These are phyloP conservation scores for Sodiomyces alkalinus DNA, from an alignment of 2,329 filamentous ascomycete species.

Conservation along the genomic window DNA sequence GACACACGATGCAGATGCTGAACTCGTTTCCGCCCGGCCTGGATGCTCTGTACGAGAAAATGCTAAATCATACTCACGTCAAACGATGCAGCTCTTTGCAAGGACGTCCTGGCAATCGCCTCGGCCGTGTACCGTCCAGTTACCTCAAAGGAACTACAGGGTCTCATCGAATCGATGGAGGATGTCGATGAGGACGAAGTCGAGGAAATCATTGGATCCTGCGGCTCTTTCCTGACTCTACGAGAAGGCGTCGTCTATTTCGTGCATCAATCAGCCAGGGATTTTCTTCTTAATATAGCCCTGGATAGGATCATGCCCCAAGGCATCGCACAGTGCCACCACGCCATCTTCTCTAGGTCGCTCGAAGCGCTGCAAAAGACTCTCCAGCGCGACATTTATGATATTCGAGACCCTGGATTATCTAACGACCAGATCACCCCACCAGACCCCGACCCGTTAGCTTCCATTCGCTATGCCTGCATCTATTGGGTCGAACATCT, in stretches of 20 bases:
- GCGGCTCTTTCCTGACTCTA: conserved; percentile 20
- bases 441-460: conserved; percentile 8
- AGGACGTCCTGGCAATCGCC: conserved; percentile 16
- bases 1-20: conserved; percentile 2
- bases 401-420: conserved; percentile 9
- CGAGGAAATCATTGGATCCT: conserved; percentile 13
- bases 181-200: conserved; percentile 1
- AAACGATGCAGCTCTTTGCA: conserved; percentile 15
- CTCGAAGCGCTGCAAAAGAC: conserved; percentile 15
- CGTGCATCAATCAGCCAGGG: conserved; percentile 28
- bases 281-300: conserved; percentile 16
- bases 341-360: conserved; percentile 18
- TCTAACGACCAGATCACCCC: conserved; percentile 4
- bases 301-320: conserved; percentile 13
- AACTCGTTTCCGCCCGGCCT: conserved; percentile 18
- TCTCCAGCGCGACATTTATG: conserved; percentile 21
- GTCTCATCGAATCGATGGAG: conserved; percentile 9
- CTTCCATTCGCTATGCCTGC: conserved; percentile 8
- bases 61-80: conserved; percentile 18
- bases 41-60: conserved; percentile 19
- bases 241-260: conserved; percentile 17
- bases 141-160: conserved; percentile 15
- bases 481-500: conserved; percentile 11
- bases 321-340: conserved; percentile 13
- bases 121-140: conserved; percentile 20